Base-by-base conservation (phyloP, 768 basidiomycete genomes). In the Mycena pura region DNA sequence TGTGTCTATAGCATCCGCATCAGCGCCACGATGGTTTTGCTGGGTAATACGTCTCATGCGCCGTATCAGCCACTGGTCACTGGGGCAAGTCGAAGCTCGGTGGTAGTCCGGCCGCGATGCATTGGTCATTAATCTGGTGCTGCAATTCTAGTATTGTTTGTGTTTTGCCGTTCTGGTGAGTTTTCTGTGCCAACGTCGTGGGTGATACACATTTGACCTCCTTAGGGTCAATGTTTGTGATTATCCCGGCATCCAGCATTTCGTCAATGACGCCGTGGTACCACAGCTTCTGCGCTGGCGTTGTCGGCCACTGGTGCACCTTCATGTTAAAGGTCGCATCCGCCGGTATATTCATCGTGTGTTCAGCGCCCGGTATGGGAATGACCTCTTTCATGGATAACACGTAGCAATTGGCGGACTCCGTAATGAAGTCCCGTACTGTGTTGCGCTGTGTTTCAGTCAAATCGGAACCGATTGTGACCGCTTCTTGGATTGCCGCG, bases 101-200 rank as follows among this genome's bases (percentile, higher is more conserved):
- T 22, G 62, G 56, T 14, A 75, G 52, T 1, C 74, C 76, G 3
- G 67, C 51, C 7, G 39, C 66, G 0, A 66, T 47, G 54, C 76
- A 78, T 45, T 76, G 43, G 24, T 77, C 68, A 50, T 80, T 79
- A 10, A 77, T 71, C 1, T 41, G 11, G 28, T 73, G 69, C 41
- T 72, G 65, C 0, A 80, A 69, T 40, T 78, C 76, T 3, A 75
- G 73, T 1, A 76, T 25, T 1, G 70, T 64, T 1, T 78, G 52
- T 0, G 77, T 74, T 0, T 52, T 64, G 0, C 66, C 66, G 14
- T 74, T 66, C n/a, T 76, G 74, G 7, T 65, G 48, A 4, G 48
- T 73, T 47, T 82, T 81, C 55, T 74, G 69, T 0, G 75, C 76
- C 3, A 83, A 60, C 0, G 71, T 76, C 0, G 72, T 78, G 0